Evolutionary conservation across 108 stramenopile species (phyloP).

Genomic region (Cyclotella sp.): DNA sequence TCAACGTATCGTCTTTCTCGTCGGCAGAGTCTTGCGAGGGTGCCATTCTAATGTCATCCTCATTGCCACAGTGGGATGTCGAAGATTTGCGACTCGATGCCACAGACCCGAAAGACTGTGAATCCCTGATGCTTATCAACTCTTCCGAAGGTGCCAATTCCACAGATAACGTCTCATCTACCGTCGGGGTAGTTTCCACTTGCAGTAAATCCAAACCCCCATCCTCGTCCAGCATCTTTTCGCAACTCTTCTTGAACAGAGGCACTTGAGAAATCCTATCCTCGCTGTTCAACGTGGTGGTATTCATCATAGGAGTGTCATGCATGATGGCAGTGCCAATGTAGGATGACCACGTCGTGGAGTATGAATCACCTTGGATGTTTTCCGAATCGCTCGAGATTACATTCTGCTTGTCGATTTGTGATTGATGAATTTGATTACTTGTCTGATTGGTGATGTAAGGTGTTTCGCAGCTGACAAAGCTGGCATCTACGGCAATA

Average conservation of each 20-base stretch:
- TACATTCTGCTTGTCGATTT: neutral
- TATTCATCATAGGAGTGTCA: neutral
- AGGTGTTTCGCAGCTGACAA: neutral
- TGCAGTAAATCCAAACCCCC: neutral
- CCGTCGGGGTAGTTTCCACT: slow-evolving; percentile 18
- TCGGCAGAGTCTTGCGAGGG: neutral
- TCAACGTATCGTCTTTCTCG: slow-evolving; percentile 13
- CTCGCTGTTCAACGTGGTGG: slow-evolving; percentile 1
- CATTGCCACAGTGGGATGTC: neutral
- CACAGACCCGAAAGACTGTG: neutral
- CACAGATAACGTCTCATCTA: slow-evolving; percentile 12
- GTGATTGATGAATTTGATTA: slow-evolving; percentile 1
- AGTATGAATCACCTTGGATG: neutral
- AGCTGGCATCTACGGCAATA: neutral
- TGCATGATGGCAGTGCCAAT: slow-evolving; percentile 3
- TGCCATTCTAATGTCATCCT: neutral
- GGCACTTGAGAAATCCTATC: slow-evolving; percentile 2
- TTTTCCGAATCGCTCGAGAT: neutral
- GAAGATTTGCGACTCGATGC: too few species aligned
- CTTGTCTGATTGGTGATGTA: neutral
- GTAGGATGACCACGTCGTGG: neutral
- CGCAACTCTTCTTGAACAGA: neutral
- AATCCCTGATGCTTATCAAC: neutral
- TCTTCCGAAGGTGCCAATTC: neutral
- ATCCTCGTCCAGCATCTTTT: neutral